Base-by-base conservation (phyloP, 176 grass and related monocot genomes). In the Metroxylon sagu region DNA sequence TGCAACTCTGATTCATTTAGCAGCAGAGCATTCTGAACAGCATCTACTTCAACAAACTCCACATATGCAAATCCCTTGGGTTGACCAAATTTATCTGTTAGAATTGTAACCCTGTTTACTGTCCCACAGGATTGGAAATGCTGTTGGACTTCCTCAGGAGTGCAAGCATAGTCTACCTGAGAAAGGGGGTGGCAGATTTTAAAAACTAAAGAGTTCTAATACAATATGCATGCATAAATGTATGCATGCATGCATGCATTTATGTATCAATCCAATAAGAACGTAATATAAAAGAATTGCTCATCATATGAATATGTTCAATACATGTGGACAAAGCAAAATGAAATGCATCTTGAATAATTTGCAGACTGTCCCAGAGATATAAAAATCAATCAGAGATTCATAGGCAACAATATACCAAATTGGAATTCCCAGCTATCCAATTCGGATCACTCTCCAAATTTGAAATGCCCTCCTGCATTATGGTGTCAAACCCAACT, bases 1-100 rank as follows among this genome's bases (percentile, higher is more conserved):
- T 85, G 74, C 28, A 89, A 52, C 78, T 85, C 81, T 55, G 85
- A 84, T 67, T 81, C 81, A 74, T 85, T 81, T 50, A 89, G 56
- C 62, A 72, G 59, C 26, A 89, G 74, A 75, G 85, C 85, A 25
- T 85, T 85, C 56, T 84, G 81, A 52, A 89, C 85, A 54, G 85
- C 81, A 48, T 78, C 74, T 67, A 64, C 74, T 67, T 89, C 81
- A 77, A 66, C 73, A 74, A 89, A 89, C 56, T 89, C 85, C 72
- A 89, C 85, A 62, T 89, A 89, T 48, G 85, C 85, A 71, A 75
- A 89, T 49, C 85, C 85, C 68, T 89, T 89, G 17, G 85, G 85
- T 56, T 81, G 77, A 65, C 85, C 85, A 80, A 76, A 62, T 48
- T 65, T 54, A 56, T 89, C 77, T 62, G 85, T 77, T 63, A 89